phyloP scores from a whole-genome alignment of 1,284 basidiomycete genomes.

The Thelephora terrestris region DNA sequence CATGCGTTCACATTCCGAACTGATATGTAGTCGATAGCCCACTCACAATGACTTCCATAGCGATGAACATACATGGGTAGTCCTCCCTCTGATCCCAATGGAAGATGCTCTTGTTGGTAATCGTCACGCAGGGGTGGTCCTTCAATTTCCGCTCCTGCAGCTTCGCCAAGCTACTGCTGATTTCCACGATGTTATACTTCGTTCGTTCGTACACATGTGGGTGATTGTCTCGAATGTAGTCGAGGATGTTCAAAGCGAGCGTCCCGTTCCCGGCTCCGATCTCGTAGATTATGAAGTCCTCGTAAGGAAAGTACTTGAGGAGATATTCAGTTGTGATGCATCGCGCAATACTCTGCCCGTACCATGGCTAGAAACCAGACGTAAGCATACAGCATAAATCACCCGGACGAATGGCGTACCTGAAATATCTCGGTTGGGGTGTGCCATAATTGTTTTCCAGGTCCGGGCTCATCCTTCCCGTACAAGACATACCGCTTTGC shows the following conservation, averaged over 20 bases:
- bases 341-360: constrained; percentile 82
- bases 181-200: constrained; percentile 90
- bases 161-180: constrained; percentile 69
- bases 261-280: constrained; percentile 97
- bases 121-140: constrained; percentile 53
- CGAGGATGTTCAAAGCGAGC: constrained; percentile 80
- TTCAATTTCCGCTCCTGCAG: constrained; percentile 58
- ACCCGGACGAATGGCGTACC: constrained; percentile 32
- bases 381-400: constrained; percentile 4
- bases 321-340: constrained; percentile 89
- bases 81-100: constrained; percentile 72
- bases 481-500: constrained; percentile 68
- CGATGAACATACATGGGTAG: constrained; percentile 87
- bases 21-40: not conserved
- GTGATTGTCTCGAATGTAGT: constrained; percentile 68
- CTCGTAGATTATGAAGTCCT: constrained; percentile 94
- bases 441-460: constrained; percentile 95
- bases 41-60: constrained; percentile 90
- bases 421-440: constrained; percentile 98
- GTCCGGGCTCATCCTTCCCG: constrained; percentile 54
- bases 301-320: constrained; percentile 89
- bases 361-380: constrained; percentile 65
- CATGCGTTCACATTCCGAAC: constrained; percentile 4
- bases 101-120: constrained; percentile 81
- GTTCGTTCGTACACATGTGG: constrained; percentile 91